phyloP scores from a whole-genome alignment of 176 grass and related monocot genomes.

The Paspalum notatum region DNA sequence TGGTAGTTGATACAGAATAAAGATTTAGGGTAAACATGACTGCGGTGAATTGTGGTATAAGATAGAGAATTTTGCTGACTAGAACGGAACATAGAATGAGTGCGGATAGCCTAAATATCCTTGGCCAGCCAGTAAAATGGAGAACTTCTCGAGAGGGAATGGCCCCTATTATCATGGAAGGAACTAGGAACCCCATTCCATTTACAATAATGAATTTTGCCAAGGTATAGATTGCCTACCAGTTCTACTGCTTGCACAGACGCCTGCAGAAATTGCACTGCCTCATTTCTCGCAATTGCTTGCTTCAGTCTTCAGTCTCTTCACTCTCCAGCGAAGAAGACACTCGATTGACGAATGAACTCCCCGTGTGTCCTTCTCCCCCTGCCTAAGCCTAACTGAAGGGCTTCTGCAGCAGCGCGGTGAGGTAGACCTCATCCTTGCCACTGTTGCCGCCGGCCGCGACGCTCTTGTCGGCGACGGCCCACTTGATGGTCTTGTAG shows the following conservation, averaged over 20 bases:
- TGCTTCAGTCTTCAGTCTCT: background rate
- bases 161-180: background rate
- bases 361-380: background rate
- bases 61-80: no score
- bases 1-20: no score
- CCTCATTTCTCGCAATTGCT: background rate
- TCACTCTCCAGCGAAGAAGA: background rate
- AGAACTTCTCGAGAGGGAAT: background rate
- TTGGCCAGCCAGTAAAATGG: background rate
- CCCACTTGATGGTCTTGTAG: constrained; percentile 87
- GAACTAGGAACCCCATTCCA: no score
- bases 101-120: no score
- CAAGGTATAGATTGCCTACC: background rate
- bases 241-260: background rate
- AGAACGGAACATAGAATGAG: no score
- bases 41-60: no score
- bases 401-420: constrained; percentile 88
- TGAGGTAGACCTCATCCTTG: constrained; percentile 75
- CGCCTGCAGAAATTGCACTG: background rate
- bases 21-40: no score
- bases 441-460: constrained; percentile 32
- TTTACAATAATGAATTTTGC: background rate
- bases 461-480: constrained; percentile 61
- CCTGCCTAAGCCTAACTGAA: constrained; percentile 18
- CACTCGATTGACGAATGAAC: background rate